phyloP scores from a whole-genome alignment of 306 rosid genomes.

The Glycine soja region DNA sequence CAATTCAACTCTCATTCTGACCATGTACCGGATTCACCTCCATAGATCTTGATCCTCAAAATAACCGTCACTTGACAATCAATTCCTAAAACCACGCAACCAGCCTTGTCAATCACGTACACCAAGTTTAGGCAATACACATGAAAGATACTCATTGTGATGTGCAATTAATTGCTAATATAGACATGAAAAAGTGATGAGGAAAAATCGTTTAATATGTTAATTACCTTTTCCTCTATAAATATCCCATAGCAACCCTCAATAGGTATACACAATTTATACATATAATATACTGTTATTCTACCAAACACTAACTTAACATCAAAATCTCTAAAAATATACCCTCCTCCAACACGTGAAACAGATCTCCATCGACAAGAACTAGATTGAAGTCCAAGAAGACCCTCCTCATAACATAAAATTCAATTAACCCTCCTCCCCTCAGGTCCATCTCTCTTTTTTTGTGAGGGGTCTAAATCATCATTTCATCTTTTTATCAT shows the following conservation, averaged over 20 bases:
- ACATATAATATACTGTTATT: neutral
- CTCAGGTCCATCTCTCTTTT: neutral
- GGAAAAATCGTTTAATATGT: neutral
- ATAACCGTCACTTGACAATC: neutral
- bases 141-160: neutral
- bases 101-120: neutral
- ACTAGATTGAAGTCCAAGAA: neutral
- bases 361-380: neutral
- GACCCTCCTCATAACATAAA: neutral
- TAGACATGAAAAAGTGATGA: neutral
- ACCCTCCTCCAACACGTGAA: neutral
- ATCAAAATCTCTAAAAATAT: too few species aligned
- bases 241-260: neutral
- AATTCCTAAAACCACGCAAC: neutral
- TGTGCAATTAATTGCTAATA: neutral
- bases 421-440: too few species aligned
- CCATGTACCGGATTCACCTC: neutral
- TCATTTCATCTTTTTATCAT: slow-evolving; percentile 15
- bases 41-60: neutral
- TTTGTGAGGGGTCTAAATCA: neutral
- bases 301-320: neutral
- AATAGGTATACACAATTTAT: neutral
- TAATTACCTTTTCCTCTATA: neutral
- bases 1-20: neutral
- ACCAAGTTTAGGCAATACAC: neutral